A percentile compares a stretch with the other conserved stretches of the same genome.
phyloP scores from a whole-genome alignment of 2,329 filamentous ascomycete species.

The Ciborinia camelliae region DNA sequence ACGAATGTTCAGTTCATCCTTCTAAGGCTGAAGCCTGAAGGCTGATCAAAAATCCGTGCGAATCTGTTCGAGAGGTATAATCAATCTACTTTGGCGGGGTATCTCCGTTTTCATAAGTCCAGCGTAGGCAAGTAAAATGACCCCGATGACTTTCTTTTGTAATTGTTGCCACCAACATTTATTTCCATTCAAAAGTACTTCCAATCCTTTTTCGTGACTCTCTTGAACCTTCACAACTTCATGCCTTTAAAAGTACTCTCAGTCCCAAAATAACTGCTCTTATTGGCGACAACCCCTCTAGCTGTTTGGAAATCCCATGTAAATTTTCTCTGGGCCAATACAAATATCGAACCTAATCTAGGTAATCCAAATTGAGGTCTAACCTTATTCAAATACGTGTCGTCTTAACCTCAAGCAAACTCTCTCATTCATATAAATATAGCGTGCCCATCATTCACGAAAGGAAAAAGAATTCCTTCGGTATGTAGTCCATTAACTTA shows the following conservation, averaged over 20 bases:
- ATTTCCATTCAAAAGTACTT: background rate
- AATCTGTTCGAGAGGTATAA: too few relatives aligned
- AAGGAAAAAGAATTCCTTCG: background rate
- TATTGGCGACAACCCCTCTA: background rate
- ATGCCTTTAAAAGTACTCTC: background rate
- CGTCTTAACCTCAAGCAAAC: background rate
- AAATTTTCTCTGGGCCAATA: background rate
- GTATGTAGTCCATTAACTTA: background rate
- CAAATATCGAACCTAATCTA: background rate
- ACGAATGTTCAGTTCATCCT: background rate
- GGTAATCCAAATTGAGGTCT: too few relatives aligned
- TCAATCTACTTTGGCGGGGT: background rate
- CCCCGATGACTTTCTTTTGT: background rate
- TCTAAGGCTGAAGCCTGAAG: conserved; percentile 6
- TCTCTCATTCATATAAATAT: background rate
- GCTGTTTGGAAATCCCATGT: background rate
- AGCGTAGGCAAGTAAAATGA: background rate
- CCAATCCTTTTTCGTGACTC: background rate
- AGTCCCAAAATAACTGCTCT: background rate
- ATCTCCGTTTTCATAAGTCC: background rate
- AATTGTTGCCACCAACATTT: background rate
- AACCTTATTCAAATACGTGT: background rate
- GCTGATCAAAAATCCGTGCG: background rate
- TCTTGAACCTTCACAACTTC: background rate
- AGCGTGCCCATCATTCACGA: background rate